Base-by-base conservation (phyloP, 2,329 filamentous ascomycete genomes). In the Nothophoma quercina region DNA sequence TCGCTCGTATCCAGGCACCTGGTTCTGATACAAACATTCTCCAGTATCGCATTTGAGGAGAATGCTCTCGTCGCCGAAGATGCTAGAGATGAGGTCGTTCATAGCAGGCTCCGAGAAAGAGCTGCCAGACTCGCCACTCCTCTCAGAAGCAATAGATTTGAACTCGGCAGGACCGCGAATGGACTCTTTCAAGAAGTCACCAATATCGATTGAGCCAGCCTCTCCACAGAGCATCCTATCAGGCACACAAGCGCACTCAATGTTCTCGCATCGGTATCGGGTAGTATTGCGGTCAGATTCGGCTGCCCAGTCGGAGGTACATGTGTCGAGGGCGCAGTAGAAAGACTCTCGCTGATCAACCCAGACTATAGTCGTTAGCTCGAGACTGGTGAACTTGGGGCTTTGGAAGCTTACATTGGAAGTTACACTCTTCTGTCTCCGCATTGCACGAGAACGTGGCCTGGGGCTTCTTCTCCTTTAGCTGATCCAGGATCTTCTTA, bases 141-240 rank as follows among this genome's bases (percentile, higher is more conserved):
- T 79, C 8, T 79, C 74, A 10, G 84, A 85, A 13, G 79, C 78
- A 29, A 81, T 74, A 59, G 91, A 92, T 59, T 86, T 85, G 72
- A 98, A 98, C 15, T 85, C 85, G 4, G 93, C 96, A 1, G 95
- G 95, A 0, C 95, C 95, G 64, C 88, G 87, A 75, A 99, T 96
- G 42, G 85, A 81, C 67, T 96, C 79, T 52, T 86, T 84, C 33
- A 99, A 79, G 72, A 98, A 98, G 22, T 97, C 93, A 34, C 86
- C 86, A 59, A 99, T 89, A 73, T 99, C 93, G 57, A 99, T 88
- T 1, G 93, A 96, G 32, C 91, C 93, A 62, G 89, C 86, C 64
- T 95, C 90, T 53, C 95, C 95, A 71, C 95, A 99, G 8, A 99
- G 85, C 87, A 98, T 96, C 29, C 93, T 89, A 52, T 89, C 92